Conservation (phyloP, 768 basidiomycete species). For the Galerina marginata region DNA sequence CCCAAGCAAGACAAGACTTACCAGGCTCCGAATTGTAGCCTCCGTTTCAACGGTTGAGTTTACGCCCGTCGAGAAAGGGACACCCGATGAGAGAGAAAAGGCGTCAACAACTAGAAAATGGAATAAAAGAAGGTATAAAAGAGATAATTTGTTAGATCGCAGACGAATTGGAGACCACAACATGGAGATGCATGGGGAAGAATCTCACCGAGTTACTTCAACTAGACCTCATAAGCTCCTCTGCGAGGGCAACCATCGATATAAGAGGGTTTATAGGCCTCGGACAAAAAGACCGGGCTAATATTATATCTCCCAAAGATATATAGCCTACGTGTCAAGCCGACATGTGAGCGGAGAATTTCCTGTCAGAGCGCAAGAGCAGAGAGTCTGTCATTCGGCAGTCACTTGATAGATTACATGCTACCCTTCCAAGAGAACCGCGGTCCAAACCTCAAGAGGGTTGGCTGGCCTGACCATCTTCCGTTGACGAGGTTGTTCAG, state of each 20-base stretch:
- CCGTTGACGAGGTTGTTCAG: slow-evolving; percentile 1
- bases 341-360: slow-evolving; percentile 40
- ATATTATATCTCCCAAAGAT: slow-evolving; percentile 18
- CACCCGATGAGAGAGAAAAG: slow-evolving; percentile 3
- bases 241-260: slow-evolving; percentile 17
- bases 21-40: not conserved
- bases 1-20: not conserved
- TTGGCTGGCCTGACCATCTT: slow-evolving; percentile 3
- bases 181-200: slow-evolving; percentile 16
- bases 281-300: slow-evolving; percentile 13
- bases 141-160: slow-evolving; percentile 10
- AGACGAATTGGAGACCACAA: slow-evolving; percentile 2
- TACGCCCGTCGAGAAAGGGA: slow-evolving; percentile 3
- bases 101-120: not conserved
- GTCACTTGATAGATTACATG: slow-evolving; percentile 39
- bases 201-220: slow-evolving; percentile 18
- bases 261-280: slow-evolving; percentile 12
- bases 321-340: slow-evolving; percentile 35
- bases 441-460: slow-evolving; percentile 16
- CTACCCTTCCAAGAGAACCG: slow-evolving; percentile 25
- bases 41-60: not conserved
- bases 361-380: slow-evolving; percentile 28
- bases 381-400: slow-evolving; percentile 26
- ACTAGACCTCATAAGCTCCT: slow-evolving; percentile 19
- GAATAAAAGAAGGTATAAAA: slow-evolving; percentile 1